A percentile compares a stretch with the other conserved stretches of the same genome.
phyloP scores from a whole-genome alignment of 306 rosid species.

The Pterocarpus santalinus region DNA sequence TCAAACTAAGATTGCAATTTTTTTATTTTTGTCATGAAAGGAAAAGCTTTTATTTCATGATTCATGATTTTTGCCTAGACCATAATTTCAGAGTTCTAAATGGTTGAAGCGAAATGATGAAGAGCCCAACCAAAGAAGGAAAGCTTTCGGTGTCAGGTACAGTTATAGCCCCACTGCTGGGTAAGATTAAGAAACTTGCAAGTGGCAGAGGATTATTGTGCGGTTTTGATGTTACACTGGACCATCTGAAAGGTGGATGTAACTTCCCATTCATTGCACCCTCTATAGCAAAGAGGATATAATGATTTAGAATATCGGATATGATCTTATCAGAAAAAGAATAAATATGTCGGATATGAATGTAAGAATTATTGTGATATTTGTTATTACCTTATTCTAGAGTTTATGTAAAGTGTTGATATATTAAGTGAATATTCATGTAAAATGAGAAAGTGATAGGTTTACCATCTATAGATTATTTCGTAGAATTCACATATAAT shows the following conservation, averaged over 20 bases:
- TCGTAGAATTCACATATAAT: too few relatives aligned
- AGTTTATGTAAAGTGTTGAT: not conserved
- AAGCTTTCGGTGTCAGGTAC: not conserved
- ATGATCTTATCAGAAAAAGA: too few relatives aligned
- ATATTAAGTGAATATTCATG: too few relatives aligned
- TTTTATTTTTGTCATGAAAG: too few relatives aligned
- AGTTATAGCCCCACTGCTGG: not conserved
- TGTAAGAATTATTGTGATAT: not conserved
- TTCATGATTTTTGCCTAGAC: too few relatives aligned
- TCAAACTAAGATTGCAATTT: too few relatives aligned
- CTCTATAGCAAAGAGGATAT: not conserved
- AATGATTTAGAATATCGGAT: not conserved
- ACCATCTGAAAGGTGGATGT: not conserved
- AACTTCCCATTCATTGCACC: not conserved
- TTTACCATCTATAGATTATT: too few relatives aligned
- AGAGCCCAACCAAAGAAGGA: not conserved
- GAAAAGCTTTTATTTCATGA: too few relatives aligned
- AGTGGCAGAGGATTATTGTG: constrained; percentile 17
- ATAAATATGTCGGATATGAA: too few relatives aligned
- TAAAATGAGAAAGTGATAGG: too few relatives aligned
- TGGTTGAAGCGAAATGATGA: not conserved
- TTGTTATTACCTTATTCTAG: not conserved
- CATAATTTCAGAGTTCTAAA: too few relatives aligned
- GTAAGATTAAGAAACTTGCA: constrained; percentile 7
- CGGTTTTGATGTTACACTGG: not conserved